Base-by-base conservation (phyloP, 768 basidiomycete species). In the Stropharia rugosoannulata region DNA sequence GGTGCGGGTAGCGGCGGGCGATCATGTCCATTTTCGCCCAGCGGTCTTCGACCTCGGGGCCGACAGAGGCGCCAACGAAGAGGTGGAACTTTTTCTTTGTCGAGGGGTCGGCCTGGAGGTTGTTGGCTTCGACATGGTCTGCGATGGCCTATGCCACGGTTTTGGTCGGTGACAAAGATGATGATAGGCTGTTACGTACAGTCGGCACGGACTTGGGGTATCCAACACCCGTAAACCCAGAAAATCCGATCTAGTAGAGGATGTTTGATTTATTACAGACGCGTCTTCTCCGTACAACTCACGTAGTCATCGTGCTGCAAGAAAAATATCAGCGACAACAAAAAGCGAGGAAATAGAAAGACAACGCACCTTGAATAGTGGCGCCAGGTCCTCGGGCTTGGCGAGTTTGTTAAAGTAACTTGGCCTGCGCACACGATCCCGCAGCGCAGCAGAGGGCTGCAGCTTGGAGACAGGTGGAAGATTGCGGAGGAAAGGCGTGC, bases 151-250 rank as follows among this genome's bases (percentile, higher is more conserved):
- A 11, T 11, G 5, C 36, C 1, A 2, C 27, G 16, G 9, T 3
- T 37, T 13, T 15, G 19, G 49, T 49, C 25, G 18, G 19, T 27
- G 39, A 22, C 22, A 19, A 25, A 12, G 7, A 44, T 13, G 36
- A 42, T 15, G 43, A 9, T 27, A 22, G 22, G 2, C 10, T 18
- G 16, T 10, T 16, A 71, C 74, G 35, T 55, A 77, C 76, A 0
- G 75, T 73, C 15, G 78, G 79, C 22, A 76, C 70, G 3, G 64
- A 65, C 58, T 80, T 79, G 22, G 79, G 79, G 59, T 80, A 80
- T 12, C 79, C 79, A 9, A 80, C 79, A 19, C 79, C 79, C 18
- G 78, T 80, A 59, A 79, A 80, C 4, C 78, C 79, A 38, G 76
- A 78, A 75, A 76, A 80, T 35, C 78, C 79, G 57, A 80, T 79